These are phyloP conservation scores for Galeopsis tetrahit DNA, from an alignment of 257 asterid genomes.

Conservation along the genomic window DNA sequence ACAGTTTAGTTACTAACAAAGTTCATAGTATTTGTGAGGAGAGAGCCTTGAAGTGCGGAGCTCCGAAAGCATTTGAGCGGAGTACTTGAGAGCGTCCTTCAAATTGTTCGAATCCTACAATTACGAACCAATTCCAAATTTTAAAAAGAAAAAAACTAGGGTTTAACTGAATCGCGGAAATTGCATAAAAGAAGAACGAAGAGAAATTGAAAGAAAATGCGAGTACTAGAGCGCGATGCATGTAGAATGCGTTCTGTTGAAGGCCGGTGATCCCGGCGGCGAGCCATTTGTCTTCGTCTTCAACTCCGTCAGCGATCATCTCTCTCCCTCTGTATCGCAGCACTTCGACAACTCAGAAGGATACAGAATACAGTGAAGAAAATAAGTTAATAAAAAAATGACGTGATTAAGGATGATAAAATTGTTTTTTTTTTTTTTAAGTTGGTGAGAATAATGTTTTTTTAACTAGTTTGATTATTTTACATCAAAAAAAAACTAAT, in stretches of 20 bases:
- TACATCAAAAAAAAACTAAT: too few relatives aligned
- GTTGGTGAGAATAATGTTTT: too few relatives aligned
- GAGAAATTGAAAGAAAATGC: not conserved
- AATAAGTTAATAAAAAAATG: not conserved
- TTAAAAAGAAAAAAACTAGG: slow-evolving; percentile 41
- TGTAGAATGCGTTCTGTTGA: slow-evolving; percentile 95
- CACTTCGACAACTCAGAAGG: slow-evolving; percentile 31
- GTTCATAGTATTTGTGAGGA: slow-evolving; percentile 96
- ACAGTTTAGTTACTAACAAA: slow-evolving; percentile 56
- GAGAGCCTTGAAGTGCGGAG: slow-evolving; percentile 97
- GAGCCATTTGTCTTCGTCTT: slow-evolving; percentile 96
- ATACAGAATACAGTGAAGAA: slow-evolving; percentile 6
- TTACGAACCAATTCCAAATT: slow-evolving; percentile 26
- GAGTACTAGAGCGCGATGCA: slow-evolving; percentile 98
- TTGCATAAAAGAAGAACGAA: not conserved
- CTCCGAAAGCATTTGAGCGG: slow-evolving; percentile 99
- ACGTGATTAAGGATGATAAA: too few relatives aligned
- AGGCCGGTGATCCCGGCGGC: slow-evolving; percentile 97
- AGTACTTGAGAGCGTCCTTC: slow-evolving; percentile 93
- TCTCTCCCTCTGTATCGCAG: slow-evolving; percentile 17
- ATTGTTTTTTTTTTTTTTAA: too few relatives aligned
- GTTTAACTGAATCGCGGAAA: slow-evolving; percentile 40
- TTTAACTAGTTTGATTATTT: too few relatives aligned
- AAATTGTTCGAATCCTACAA: slow-evolving; percentile 88
- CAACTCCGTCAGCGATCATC: slow-evolving; percentile 76